Percentiles rank a stretch among this genome's conserved stretches.
phyloP scores from a whole-genome alignment of 148 eudicot genomes.

The Nepenthes gracilis region DNA sequence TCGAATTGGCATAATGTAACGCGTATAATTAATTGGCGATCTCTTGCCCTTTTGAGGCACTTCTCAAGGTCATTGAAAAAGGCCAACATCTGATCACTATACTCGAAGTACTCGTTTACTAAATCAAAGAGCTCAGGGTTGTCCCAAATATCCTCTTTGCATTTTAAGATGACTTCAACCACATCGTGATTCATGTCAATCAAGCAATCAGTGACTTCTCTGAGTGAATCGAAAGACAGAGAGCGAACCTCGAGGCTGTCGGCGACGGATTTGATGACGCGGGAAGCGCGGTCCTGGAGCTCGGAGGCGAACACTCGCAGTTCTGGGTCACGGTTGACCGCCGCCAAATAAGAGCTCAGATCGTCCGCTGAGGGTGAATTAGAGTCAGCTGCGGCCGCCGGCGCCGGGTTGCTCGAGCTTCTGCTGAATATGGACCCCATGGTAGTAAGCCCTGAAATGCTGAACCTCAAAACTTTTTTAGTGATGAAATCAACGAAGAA shows the following conservation, averaged over 20 bases:
- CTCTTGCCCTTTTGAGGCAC: slow-evolving; percentile 18
- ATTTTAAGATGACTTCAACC: slow-evolving; percentile 15
- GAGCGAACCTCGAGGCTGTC: slow-evolving; percentile 2
- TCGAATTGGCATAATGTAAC: slow-evolving; percentile 15
- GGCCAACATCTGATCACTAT: slow-evolving; percentile 20
- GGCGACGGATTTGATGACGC: slow-evolving; percentile 7
- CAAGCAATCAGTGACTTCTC: slow-evolving; percentile 15
- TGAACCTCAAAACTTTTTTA: not conserved
- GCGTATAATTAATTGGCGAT: slow-evolving; percentile 15
- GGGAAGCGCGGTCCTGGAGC: slow-evolving; percentile 16
- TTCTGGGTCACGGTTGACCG: slow-evolving; percentile 18
- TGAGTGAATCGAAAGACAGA: slow-evolving; percentile 22
- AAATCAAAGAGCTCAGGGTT: slow-evolving; percentile 19
- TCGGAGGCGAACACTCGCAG: slow-evolving; percentile 15
- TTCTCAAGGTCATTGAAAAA: slow-evolving; percentile 20
- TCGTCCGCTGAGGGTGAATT: not conserved
- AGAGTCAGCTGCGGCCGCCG: slow-evolving; percentile 1
- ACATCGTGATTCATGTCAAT: slow-evolving; percentile 28
- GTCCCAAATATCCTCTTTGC: slow-evolving; percentile 28
- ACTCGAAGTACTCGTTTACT: slow-evolving; percentile 28
- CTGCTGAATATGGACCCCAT: slow-evolving; percentile 3
- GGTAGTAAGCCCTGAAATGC: not conserved
- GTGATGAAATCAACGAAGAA: no score
- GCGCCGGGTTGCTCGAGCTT: slow-evolving; percentile 1
- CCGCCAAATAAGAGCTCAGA: slow-evolving; percentile 17